Base-by-base conservation (phyloP, 192 early-diverging fungal species). In the Gryganskiella cystojenkinii region DNA sequence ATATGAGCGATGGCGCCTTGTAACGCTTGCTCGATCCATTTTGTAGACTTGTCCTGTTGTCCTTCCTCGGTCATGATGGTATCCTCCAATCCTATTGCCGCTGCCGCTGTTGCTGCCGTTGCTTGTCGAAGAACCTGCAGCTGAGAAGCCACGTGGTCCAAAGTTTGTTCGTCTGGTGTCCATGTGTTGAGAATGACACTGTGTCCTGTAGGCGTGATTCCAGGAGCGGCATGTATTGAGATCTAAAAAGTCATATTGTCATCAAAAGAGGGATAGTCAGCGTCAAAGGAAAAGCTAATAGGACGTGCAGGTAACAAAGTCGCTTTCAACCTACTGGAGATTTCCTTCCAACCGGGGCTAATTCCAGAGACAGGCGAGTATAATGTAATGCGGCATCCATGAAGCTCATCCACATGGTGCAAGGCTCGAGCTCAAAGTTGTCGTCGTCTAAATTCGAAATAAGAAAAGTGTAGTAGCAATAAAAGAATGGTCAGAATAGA, bases 371-470 rank as follows among this genome's bases (percentile, higher is more conserved):
- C 27, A 78, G 46, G 14, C 74, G 74, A 15, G 66, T 33, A 66
- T 69, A 78, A 44, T 78, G 74, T 22, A 78, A 40, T 27, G 61
- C 56, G 15, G 74, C 74, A 64, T 78, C 60, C n/a, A 78, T 33
- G 15, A 68, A 68, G 28, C 66, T 65, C 8, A 60, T 46, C 74
- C 74, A 78, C 74, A 78, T 78, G 55, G 74, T 64, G 28, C 66
- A 78, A 28, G 74, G 67, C 42, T 78, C 74, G 6, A 69, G 15
- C 7, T 46, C 66, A 40, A 78, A 59, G 17, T 64, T 66, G 35
- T 69, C 61, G 4, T 52, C 55, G 13, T 58, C 66, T 64, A 56
- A 9, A 40, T 28, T 35, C 43, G 14, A 14, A 19, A 43, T 20
- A 35, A 24, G 6, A n/a, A 27, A 19, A 27, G 14, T 17, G 7